These are phyloP conservation scores for Gossypium gossypioides DNA, from an alignment of 441 rosid species.

Conservation along the genomic window DNA sequence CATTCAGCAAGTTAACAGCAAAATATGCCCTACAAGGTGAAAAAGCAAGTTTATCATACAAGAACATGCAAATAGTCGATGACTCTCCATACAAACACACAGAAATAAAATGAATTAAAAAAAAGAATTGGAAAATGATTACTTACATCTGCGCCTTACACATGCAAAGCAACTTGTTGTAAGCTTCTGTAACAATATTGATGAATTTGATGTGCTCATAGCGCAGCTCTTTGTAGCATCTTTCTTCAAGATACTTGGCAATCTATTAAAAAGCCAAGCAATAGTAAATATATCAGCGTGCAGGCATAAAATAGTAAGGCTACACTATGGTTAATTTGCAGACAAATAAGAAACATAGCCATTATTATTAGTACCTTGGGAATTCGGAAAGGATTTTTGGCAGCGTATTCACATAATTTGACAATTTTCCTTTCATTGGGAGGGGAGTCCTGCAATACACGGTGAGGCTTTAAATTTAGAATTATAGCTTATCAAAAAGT, in stretches of 20 bases:
- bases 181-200: constrained; percentile 56
- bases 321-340: not conserved
- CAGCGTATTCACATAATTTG: constrained; percentile 90
- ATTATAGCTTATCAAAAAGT: no score
- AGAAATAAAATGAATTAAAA: not conserved
- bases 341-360: not conserved
- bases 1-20: constrained; percentile 69
- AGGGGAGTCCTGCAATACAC: constrained; percentile 48
- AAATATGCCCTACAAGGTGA: constrained; percentile 65
- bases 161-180: constrained; percentile 61
- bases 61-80: not conserved
- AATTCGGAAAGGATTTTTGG: constrained; percentile 74
- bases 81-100: not conserved
- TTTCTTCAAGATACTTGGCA: constrained; percentile 83
- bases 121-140: not conserved
- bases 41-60: not conserved
- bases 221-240: constrained; percentile 82
- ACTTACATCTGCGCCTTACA: constrained; percentile 88
- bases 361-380: constrained; percentile 51
- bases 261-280: constrained; percentile 37
- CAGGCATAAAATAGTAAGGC: not conserved
- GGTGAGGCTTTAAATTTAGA: not conserved
- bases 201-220: constrained; percentile 57
- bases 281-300: constrained; percentile 2
- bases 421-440: constrained; percentile 78